Evolutionary conservation across 2,329 filamentous ascomycete species (phyloP).

Genomic region (Cercospora sojina): DNA sequence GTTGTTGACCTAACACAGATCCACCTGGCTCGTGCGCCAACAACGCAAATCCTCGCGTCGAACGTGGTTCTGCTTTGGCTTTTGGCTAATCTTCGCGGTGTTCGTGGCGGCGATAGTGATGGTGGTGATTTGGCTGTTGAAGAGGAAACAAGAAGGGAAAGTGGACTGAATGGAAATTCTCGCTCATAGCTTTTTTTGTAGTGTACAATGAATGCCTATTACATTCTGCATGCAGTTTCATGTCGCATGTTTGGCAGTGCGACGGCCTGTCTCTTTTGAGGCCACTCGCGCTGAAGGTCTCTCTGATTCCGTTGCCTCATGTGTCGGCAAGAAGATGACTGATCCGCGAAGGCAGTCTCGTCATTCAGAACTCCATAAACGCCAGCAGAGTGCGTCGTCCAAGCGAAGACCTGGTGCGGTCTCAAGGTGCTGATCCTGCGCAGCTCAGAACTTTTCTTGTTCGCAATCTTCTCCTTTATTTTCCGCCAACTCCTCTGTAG

Average conservation of each 20-base stretch:
- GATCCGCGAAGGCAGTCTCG: not conserved
- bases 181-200: not conserved
- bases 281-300: not conserved
- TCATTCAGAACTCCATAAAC: not conserved
- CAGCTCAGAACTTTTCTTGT: not conserved
- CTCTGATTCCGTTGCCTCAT: not conserved
- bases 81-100: conserved; percentile 49
- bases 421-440: not conserved
- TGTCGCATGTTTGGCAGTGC: not conserved
- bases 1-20: conserved; percentile 38
- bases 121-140: conserved; percentile 47
- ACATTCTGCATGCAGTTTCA: not conserved
- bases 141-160: not conserved
- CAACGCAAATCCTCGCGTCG: conserved; percentile 49
- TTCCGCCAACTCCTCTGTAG: not conserved
- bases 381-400: not conserved
- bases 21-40: conserved; percentile 56
- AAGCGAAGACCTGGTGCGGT: not conserved
- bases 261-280: not conserved
- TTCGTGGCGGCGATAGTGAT: conserved; percentile 49
- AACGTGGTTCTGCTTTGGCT: conserved; percentile 50
- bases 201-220: not conserved
- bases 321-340: not conserved
- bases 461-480: not conserved
- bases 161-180: not conserved